Base-by-base conservation (phyloP, 1,139 yeast genomes). In the Candida glucosophila region DNA sequence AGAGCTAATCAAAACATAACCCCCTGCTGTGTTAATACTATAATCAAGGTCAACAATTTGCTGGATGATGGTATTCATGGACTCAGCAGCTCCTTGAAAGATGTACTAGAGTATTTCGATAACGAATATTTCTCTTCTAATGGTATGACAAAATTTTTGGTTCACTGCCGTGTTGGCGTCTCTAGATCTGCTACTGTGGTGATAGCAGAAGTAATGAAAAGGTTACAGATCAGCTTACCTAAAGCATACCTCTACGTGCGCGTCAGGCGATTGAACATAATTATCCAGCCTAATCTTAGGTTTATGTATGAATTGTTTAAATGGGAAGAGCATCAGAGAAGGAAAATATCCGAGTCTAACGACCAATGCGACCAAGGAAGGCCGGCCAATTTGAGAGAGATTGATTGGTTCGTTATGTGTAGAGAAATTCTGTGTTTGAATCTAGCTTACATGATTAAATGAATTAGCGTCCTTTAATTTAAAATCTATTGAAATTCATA, bases 341-440 rank as follows among this genome's bases (percentile, higher is more conserved):
- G 30, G 35, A 43, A 34, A 39, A 39, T 32, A 28, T 30, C 18
- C 6, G n/a, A 31, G 23, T 31, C 27, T 30, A 22, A 23, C 13
- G n/a, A n/a, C n/a, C n/a, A n/a, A n/a, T n/a, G n/a, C n/a, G n/a
- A n/a, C n/a, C 7, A 7, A 7, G 7, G 13, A 7, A 7, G 21
- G 21, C 8, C 7, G 12, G 22, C 25, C 15, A 22, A 37, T 20
- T 48, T 74, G 20, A 56, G 93, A 19, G 86, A 77, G 36, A 77
- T 83, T 24, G 95, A 86, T 44, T 88, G 97, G 97, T 81, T 75
- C 45, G 66, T 81, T n/a, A 58, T 88, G 47, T 83, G 96, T 49
- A 69, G 93, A 23, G 94, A 86, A 42, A 82, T 88, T 33, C 74
- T 79, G 44, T 64, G 67, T 35, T 63, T 88, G 53, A 88, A 88